Base-by-base conservation (phyloP, 805 yeast genomes). In the Kodamaea sagamina region DNA sequence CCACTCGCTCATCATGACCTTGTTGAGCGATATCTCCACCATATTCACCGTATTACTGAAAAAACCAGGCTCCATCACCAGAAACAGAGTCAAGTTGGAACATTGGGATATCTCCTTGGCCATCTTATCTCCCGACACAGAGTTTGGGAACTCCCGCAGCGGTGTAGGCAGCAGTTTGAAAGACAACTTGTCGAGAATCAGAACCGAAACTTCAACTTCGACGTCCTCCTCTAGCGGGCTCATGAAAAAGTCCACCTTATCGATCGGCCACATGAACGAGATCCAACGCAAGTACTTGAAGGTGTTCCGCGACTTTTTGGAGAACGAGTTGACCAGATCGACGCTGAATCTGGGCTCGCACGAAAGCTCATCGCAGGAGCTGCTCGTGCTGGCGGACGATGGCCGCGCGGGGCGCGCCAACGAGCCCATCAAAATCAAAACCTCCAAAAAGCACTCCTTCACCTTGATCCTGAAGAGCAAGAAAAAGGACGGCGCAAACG, bases 71-170 rank as follows among this genome's bases (percentile, higher is more conserved):
- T 49, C 63, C 26, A 71, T 77, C 34, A 61, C 68, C 32, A 66
- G 76, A 47, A 67, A 72, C 41, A 67, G 68, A 28, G 78, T 70
- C 18, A 67, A 69, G 9, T 54, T 67, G 37, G 73, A 64, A 37
- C 59, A 69, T 32, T 75, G 79, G 74, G 74, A 72, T 36, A 51
- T 65, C 28, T 60, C 74, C 28, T 69, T 69, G 45, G 58, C 59
- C 12, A 47, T 71, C 4, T 48, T 61, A 42, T 47, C 61, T 2
- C 62, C 58, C 28, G 54, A 53, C 17, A 47, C 41, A 22, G 52
- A 48, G 32, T 54, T 47, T 45, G 48, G 44, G 29, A 48, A 36
- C 17, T 39, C 32, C 21, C 22, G 24, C 12, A 38, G 39, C 1
- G 40, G 28, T 6, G 27, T 29, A 3, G 41, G 36, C 11, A 24